phyloP scores from a whole-genome alignment of 2,329 filamentous ascomycete genomes.

The Ophiobolus disseminans region DNA sequence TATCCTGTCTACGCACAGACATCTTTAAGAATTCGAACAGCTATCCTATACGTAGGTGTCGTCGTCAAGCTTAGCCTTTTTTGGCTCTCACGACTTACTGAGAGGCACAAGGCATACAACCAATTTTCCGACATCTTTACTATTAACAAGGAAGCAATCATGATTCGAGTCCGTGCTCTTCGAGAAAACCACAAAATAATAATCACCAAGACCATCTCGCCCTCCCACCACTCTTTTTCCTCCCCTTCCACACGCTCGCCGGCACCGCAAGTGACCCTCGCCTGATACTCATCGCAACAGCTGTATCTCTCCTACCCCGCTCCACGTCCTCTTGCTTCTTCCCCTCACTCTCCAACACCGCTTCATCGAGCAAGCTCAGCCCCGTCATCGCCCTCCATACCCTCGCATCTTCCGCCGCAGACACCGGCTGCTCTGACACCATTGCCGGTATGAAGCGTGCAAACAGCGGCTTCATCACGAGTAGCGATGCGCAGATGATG shows the following conservation, averaged over 20 bases:
- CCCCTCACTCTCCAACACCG: slow-evolving; percentile 10
- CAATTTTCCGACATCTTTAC: too few relatives aligned
- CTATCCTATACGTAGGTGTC: too few relatives aligned
- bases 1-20: too few relatives aligned
- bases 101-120: too few relatives aligned
- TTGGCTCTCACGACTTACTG: too few relatives aligned
- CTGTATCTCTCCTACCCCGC: slow-evolving; percentile 15
- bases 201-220: not conserved
- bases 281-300: slow-evolving; percentile 1
- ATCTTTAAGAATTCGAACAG: too few relatives aligned
- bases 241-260: not conserved
- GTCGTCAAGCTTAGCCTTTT: too few relatives aligned
- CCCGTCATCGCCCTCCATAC: slow-evolving; percentile 21
- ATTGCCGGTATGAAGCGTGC: slow-evolving; percentile 44
- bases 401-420: slow-evolving; percentile 22
- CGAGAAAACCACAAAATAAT: not conserved
- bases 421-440: slow-evolving; percentile 22
- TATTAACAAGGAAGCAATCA: too few relatives aligned
- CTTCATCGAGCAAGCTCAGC: slow-evolving; percentile 10
- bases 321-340: slow-evolving; percentile 5
- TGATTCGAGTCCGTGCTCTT: too few relatives aligned
- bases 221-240: not conserved
- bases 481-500: slow-evolving; percentile 54
- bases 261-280: not conserved
- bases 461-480: slow-evolving; percentile 54